Base-by-base conservation (phyloP, 129 eudicot genomes). In the Flaveria ramosissima region DNA sequence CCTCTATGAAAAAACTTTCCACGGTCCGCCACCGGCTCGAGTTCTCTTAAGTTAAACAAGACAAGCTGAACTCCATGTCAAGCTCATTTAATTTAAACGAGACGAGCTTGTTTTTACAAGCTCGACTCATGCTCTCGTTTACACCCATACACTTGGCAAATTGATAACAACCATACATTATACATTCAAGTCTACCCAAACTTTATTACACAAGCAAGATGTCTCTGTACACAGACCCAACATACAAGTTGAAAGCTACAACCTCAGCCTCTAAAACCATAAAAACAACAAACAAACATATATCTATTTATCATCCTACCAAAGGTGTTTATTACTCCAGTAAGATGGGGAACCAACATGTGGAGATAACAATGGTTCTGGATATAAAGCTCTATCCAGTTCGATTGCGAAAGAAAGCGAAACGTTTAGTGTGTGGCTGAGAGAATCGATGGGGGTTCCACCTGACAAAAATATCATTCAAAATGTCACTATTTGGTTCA, bases 361-460 rank as follows among this genome's bases (percentile, higher is more conserved):
- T 30, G 36, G 36, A 30, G 36, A 4, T 30, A 30, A 30, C 6
- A 30, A 30, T 36, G 41, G 7, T 36, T 36, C 41, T 36, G 41
- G 41, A 36, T 36, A 36, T 36, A 36, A 36, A 6, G 7, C 41
- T 36, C 41, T 36, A 36, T 36, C 7, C 0, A 36, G 7, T 36
- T 36, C 41, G 41, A 36, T 36, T 36, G 41, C 8, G 41, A 5
- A 55, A 17, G 20, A 6, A 55, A 9, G 20, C 2, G 2, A 23
- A 19, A 68, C 14, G 64, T 43, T 81, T 84, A 92, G 78, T 90
- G 81, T 84, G 91, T 90, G 85, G 97, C 92, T 76, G 96, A 78
- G 81, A 90, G 68, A 59, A 84, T 76, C 55, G 88, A 67, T 52
- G 92, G 71, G 71, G 97, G 90, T 84, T 85, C 97, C 77, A 92